These are phyloP conservation scores for Dentipellis sp. DNA, from an alignment of 768 basidiomycete species.

Conservation along the genomic window DNA sequence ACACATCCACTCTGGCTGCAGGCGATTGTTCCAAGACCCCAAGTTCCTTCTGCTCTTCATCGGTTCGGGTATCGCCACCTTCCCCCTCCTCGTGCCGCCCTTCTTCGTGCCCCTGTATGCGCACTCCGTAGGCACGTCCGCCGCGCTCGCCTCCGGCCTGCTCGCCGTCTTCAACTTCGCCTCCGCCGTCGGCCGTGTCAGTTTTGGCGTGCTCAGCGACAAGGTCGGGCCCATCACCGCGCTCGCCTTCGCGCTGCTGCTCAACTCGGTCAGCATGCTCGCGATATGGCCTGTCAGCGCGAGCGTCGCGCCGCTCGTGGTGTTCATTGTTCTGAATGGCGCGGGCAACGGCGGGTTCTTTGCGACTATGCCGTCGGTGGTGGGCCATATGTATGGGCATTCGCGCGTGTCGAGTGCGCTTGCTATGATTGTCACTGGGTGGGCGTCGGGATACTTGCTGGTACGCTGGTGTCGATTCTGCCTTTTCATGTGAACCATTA, in stretches of 20 bases:
- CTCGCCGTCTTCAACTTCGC: slow-evolving; percentile 25
- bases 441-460: slow-evolving; percentile 20
- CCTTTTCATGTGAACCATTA: not conserved
- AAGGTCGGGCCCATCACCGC: slow-evolving; percentile 21
- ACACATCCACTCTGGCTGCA: not conserved
- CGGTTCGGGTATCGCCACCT: not conserved
- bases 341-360: slow-evolving; percentile 18
- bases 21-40: slow-evolving; percentile 22
- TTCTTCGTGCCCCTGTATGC: slow-evolving; percentile 29
- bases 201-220: slow-evolving; percentile 20
- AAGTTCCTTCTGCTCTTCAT: slow-evolving; percentile 17
- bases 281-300: slow-evolving; percentile 13
- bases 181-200: slow-evolving; percentile 23
- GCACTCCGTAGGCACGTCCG: slow-evolving; percentile 19
- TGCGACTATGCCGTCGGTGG: slow-evolving; percentile 22
- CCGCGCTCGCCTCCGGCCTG: slow-evolving; percentile 18
- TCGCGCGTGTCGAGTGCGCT: slow-evolving; percentile 20
- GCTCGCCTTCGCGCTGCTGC: slow-evolving; percentile 18
- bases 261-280: slow-evolving; percentile 22
- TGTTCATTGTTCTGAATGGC: slow-evolving; percentile 18
- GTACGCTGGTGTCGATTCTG: not conserved
- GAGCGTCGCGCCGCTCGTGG: slow-evolving; percentile 16
- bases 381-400: slow-evolving; percentile 19
- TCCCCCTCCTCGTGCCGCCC: slow-evolving; percentile 6
- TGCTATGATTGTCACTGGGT: slow-evolving; percentile 23